These are phyloP conservation scores for Licmophora abbreviata DNA, from an alignment of 108 stramenopile species.

Conservation along the genomic window DNA sequence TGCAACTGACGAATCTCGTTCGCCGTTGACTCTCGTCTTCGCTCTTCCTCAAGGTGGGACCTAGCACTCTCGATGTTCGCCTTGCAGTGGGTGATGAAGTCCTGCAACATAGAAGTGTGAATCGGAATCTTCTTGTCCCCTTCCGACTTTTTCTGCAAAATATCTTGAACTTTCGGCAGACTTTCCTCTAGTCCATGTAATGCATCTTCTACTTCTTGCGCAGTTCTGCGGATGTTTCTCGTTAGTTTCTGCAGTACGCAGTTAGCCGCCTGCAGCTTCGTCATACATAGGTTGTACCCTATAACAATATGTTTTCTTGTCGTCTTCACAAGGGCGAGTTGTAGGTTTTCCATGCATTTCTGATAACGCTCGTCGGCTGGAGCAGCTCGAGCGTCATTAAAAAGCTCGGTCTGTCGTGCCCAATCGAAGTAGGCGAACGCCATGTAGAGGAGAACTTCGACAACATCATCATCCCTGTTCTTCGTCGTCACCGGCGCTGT, in stretches of 20 bases:
- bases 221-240: slow-evolving; percentile 73
- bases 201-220: slow-evolving; percentile 69
- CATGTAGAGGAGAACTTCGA: slow-evolving; percentile 73
- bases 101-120: slow-evolving; percentile 55
- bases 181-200: slow-evolving; percentile 70
- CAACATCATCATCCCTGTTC: slow-evolving; percentile 69
- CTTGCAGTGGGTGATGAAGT: slow-evolving; percentile 67
- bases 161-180: slow-evolving; percentile 57
- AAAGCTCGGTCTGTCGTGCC: slow-evolving; percentile 79
- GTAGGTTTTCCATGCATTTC: slow-evolving; percentile 65
- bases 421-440: slow-evolving; percentile 86
- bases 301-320: slow-evolving; percentile 50
- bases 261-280: slow-evolving; percentile 75
- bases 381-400: slow-evolving; percentile 75
- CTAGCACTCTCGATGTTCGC: slow-evolving; percentile 82
- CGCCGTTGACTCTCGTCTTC: slow-evolving; percentile 62
- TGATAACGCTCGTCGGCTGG: slow-evolving; percentile 83
- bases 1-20: slow-evolving; percentile 56
- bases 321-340: slow-evolving; percentile 39
- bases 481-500: slow-evolving; percentile 67
- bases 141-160: slow-evolving; percentile 61
- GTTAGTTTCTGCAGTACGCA: slow-evolving; percentile 77
- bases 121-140: slow-evolving; percentile 72
- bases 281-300: slow-evolving; percentile 76
- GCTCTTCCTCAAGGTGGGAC: slow-evolving; percentile 70